Evolutionary conservation across 2,329 filamentous ascomycete genomes (phyloP).

Genomic region (Fusarium coffeatum): DNA sequence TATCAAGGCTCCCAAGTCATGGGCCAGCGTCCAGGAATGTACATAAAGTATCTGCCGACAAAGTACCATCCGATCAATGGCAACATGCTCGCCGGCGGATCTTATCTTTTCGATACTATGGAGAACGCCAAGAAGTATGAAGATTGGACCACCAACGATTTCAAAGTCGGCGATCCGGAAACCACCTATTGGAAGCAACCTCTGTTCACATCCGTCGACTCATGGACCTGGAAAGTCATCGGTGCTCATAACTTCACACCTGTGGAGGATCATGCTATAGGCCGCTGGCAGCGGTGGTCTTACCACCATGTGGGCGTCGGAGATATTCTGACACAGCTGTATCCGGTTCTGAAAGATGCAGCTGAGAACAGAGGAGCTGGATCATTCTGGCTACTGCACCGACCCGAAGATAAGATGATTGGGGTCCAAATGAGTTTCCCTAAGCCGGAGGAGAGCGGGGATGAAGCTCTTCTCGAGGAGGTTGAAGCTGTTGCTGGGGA

Average conservation of each 20-base stretch:
- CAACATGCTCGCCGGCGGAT: conserved; percentile 30
- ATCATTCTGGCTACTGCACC: conserved; percentile 37
- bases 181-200: conserved; percentile 41
- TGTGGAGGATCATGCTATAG: conserved; percentile 18
- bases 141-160: conserved; percentile 40
- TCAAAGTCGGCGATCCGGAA: conserved; percentile 38
- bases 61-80: conserved; percentile 36
- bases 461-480: background rate
- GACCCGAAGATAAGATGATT: conserved; percentile 28
- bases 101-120: conserved; percentile 31
- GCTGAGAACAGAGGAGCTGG: conserved; percentile 26
- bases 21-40: conserved; percentile 36
- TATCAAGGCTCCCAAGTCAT: conserved; percentile 30
- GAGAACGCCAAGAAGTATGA: conserved; percentile 25
- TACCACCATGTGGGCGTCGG: conserved; percentile 22
- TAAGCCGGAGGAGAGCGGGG: background rate
- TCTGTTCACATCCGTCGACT: conserved; percentile 22
- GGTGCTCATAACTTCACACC: conserved; percentile 34
- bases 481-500: background rate
- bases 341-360: conserved; percentile 32
- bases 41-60: conserved; percentile 34
- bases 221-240: conserved; percentile 35
- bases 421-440: conserved; percentile 33
- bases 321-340: conserved; percentile 29
- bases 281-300: conserved; percentile 38